Conservation (phyloP, 768 basidiomycete genomes). For the Pisolithus tinctorius region DNA sequence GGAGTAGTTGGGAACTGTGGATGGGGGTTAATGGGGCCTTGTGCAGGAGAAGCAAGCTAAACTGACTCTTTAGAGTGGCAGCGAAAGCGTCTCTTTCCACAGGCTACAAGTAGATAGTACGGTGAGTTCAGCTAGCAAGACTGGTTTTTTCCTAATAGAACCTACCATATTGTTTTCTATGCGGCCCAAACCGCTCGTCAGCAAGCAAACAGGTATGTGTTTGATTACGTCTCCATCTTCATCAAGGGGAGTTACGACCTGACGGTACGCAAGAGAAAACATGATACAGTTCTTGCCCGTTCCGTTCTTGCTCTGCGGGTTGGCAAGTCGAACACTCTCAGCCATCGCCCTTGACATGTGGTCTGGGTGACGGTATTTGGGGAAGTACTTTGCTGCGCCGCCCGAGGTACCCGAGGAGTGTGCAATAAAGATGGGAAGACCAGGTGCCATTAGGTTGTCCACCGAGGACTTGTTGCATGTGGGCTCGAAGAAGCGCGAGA, state of each 20-base stretch:
- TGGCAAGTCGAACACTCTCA: conserved; percentile 6
- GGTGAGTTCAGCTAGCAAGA: background rate
- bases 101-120: conserved; percentile 1
- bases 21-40: no score
- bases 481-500: conserved; percentile 13
- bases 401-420: conserved; percentile 15
- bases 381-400: conserved; percentile 11
- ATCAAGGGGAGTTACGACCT: conserved; percentile 7
- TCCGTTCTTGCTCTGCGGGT: conserved; percentile 1
- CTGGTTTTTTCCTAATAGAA: background rate
- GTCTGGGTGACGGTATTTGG: conserved; percentile 16
- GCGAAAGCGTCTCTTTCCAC: conserved; percentile 8
- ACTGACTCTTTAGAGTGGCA: conserved; percentile 4
- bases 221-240: conserved; percentile 7
- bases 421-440: conserved; percentile 17
- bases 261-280: conserved; percentile 14
- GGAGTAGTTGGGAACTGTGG: conserved; percentile 9
- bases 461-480: conserved; percentile 14
- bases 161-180: conserved; percentile 15
- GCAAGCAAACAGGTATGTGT: conserved; percentile 10
- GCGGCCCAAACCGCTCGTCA: conserved; percentile 16
- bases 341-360: conserved; percentile 12
- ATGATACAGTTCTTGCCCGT: conserved; percentile 14
- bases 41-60: background rate
- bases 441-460: conserved; percentile 16